Evolutionary conservation across 2,329 filamentous ascomycete genomes (phyloP), one percentile per base, ranked within the genome.

Genomic region (Fusarium humuli): DNA sequence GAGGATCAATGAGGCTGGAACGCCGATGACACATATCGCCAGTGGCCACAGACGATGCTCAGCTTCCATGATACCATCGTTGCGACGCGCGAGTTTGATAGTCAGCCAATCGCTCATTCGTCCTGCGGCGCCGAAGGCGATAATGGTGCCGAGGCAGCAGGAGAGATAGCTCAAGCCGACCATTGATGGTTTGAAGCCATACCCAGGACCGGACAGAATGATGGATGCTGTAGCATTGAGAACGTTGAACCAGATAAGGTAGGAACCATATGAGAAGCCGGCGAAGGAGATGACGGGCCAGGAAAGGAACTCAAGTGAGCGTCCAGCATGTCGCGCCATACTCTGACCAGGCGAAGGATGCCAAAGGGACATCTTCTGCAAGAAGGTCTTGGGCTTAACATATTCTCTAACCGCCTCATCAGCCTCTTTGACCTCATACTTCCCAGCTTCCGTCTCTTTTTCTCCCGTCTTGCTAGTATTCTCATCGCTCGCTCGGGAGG

Each of bases 281-380:
- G 80, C 74, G 57, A 81, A 84, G 48, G 83, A 81, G 20, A 83
- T 78, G 18, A 82, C 78, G 0, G 82, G 82, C 79, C 81, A 84
- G 3, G 75, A 75, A 6, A 83, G 73, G 32, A 81, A 76, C 30
- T 78, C 77, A 7, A 82, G 66, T 5, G 77, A 78, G 30, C 81
- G 81, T 70, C 77, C 76, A 1, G 80, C 80, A 3, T 80, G 76
- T 40, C 75, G 76, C 30, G 79, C 75, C 79, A 83, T 81, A 23
- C 66, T 75, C 23, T 75, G 67, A 4, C 62, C 61, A 10, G 67
- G 69, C 0, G 61, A 80, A 1, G 82, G 83, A 16, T 82, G 81
- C 54, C 79, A 72, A 12, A 84, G 56, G 1, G 80, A 77, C 52
- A 85, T 76, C 58, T 83, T 85, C 55, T 83, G 80, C 42, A 77